Evolutionary conservation across 495 filamentous ascomycete genomes (phyloP), one percentile per base, ranked within the genome.

Genomic region (Chaetomidium leptoderma): DNA sequence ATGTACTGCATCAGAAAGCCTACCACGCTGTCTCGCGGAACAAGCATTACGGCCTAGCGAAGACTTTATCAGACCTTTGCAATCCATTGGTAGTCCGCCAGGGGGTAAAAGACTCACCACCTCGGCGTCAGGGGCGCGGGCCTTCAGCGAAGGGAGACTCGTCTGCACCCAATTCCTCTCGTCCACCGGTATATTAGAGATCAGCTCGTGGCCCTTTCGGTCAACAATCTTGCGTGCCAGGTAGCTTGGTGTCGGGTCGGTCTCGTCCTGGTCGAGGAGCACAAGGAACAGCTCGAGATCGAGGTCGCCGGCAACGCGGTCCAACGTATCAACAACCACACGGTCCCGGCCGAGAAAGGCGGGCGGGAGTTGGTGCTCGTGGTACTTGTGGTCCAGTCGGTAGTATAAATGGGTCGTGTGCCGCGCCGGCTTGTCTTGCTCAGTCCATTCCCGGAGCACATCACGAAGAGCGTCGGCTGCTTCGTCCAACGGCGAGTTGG

Each of bases 21-120:
- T n/a, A 53, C 63, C 29, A 66, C 42, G 21, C 40, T 61, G 51
- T 65, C 65, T 33, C 59, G 50, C 7, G 62, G 49, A 29, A 65
- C 51, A 4, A 67, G 42, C 16, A 67, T n/a, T 17, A 66, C 27
- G 7, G 57, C 60, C 60, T 63, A 17, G 2, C n/a, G 16, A 48
- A 27, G 7, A 4, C 9, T 2, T 0, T 2, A 33, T 42, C 8
- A 57, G 26, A n/a, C 37, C 4, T 29, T 29, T 26, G 33, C 23
- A 19, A 17, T 40, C 33, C 24, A 17, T 8, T 24, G 4, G 7
- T 8, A 14, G 4, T 32, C 7, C 32, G 32, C n/a, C n/a, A 32
- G 26, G 4, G 4, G 21, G 17, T n/a, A 24, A 9, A 14, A 16
- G 9, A 51, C 53, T 44, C 32, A 49, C 58, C 11, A 32, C 37